Conservation (phyloP, 31 red algal species). For the Bonnemaisonia californica region DNA sequence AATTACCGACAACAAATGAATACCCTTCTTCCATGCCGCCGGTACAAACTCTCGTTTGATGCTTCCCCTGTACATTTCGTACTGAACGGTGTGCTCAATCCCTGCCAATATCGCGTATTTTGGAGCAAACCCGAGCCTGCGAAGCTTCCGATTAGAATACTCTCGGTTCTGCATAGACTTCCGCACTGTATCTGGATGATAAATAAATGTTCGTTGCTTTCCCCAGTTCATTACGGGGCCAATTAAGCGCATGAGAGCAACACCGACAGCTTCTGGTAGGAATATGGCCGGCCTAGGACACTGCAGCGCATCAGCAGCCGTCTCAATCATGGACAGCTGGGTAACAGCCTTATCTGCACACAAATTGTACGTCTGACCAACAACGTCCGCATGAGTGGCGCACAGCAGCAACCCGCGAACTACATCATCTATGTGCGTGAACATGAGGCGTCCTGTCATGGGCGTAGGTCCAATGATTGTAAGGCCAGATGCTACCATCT, state of each 20-base stretch:
- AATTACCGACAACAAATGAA: neutral
- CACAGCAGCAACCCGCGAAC: conserved; percentile 38
- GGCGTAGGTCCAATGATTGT: conserved; percentile 51
- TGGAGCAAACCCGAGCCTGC: conserved; percentile 40
- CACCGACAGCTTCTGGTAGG: conserved; percentile 21
- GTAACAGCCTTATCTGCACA: conserved; percentile 48
- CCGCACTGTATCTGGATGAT: conserved; percentile 49
- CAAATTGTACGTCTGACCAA: conserved; percentile 45
- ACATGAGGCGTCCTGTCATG: conserved; percentile 51
- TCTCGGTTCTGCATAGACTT: conserved; percentile 37
- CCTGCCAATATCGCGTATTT: conserved; percentile 50
- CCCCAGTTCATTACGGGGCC: conserved; percentile 53
- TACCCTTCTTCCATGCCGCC: neutral
- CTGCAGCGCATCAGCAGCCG: conserved; percentile 37
- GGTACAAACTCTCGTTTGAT: conserved; percentile 28
- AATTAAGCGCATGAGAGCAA: conserved; percentile 29
- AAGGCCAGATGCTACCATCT: conserved; percentile 51
- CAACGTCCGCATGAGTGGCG: conserved; percentile 28
- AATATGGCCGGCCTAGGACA: conserved; percentile 31
- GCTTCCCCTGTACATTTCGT: conserved; percentile 30
- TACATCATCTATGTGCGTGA: conserved; percentile 66
- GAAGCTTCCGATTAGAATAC: conserved; percentile 47
- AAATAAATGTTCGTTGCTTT: conserved; percentile 52
- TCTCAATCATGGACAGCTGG: conserved; percentile 39
- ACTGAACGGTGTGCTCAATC: conserved; percentile 23